phyloP scores from a whole-genome alignment of 1,284 basidiomycete genomes.

The Cutaneotrichosporon arboriforme region DNA sequence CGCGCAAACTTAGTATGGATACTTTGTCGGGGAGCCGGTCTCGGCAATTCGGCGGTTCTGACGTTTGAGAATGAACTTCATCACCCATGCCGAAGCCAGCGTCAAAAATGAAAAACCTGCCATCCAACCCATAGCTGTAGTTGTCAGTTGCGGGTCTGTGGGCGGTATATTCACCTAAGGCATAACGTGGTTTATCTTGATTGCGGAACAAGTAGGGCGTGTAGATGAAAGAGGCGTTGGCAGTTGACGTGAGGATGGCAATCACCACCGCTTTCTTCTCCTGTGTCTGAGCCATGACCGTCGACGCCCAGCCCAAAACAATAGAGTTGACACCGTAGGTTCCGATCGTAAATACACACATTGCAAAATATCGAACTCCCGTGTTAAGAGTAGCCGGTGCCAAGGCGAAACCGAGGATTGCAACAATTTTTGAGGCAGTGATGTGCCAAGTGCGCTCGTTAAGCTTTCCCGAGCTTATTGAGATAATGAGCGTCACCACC shows the following conservation, averaged over 20 bases:
- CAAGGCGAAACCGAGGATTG: constrained; percentile 32
- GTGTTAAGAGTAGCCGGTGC: constrained; percentile 28
- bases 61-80: constrained; percentile 16
- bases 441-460: constrained; percentile 32
- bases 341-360: constrained; percentile 27
- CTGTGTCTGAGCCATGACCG: constrained; percentile 29
- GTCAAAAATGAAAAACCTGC: constrained; percentile 21
- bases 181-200: constrained; percentile 21
- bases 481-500: constrained; percentile 19
- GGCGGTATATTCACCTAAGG: too few relatives aligned
- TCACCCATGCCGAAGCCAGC: constrained; percentile 10
- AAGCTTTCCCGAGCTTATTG: constrained; percentile 25
- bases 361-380: constrained; percentile 31
- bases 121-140: constrained; percentile 20
- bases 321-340: constrained; percentile 34
- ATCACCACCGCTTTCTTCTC: constrained; percentile 35
- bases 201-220: constrained; percentile 30
- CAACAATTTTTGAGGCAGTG: constrained; percentile 22
- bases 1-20: constrained; percentile 20
- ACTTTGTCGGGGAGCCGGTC: constrained; percentile 12
- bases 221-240: constrained; percentile 28
- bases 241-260: constrained; percentile 25
- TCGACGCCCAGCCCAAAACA: constrained; percentile 33
- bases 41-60: constrained; percentile 16
- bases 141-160: too few relatives aligned